Percentiles rank a stretch among this genome's conserved stretches.
These are phyloP conservation scores for Otatea glauca DNA, from an alignment of 176 grass and related monocot species.

Conservation along the genomic window DNA sequence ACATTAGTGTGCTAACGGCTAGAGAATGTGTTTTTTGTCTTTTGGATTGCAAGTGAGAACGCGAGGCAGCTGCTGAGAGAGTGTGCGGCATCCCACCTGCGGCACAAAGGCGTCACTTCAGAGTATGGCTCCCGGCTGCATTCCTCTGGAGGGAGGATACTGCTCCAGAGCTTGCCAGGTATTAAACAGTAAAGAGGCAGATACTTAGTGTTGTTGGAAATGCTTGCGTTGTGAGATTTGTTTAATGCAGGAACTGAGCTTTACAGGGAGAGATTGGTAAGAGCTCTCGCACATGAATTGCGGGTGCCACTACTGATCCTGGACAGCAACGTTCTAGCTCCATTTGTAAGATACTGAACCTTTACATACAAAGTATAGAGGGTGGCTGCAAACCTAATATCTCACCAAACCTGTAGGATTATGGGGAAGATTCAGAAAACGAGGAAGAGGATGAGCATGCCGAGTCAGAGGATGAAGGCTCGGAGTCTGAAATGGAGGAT, in stretches of 20 bases:
- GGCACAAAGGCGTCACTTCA: constrained; percentile 65
- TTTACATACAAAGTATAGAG: constrained; percentile 34
- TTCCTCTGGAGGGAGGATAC: constrained; percentile 80
- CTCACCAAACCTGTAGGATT: constrained; percentile 59
- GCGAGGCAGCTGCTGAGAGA: constrained; percentile 64
- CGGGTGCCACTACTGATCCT: constrained; percentile 74
- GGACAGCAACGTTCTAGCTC: constrained; percentile 84
- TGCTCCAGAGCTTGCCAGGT: constrained; percentile 90
- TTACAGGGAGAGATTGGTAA: constrained; percentile 88
- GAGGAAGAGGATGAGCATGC: constrained; percentile 73
- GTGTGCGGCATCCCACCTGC: constrained; percentile 73
- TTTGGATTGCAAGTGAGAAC: constrained; percentile 63
- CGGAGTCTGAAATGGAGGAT: constrained; percentile 77
- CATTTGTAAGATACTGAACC: constrained; percentile 70
- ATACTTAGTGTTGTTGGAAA: constrained; percentile 27
- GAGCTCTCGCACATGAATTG: constrained; percentile 84
- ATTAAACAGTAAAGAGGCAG: constrained; percentile 25
- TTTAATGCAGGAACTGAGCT: constrained; percentile 89
- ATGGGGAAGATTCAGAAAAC: constrained; percentile 73
- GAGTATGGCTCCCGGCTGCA: constrained; percentile 70
- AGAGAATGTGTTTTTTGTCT: constrained; percentile 5
- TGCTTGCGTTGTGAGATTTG: constrained; percentile 35
- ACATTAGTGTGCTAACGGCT: constrained; percentile 19
- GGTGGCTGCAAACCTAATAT: constrained; percentile 38
- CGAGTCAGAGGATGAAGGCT: constrained; percentile 75